Conservation (phyloP, 257 asterid species). For the Solanum virginianum region DNA sequence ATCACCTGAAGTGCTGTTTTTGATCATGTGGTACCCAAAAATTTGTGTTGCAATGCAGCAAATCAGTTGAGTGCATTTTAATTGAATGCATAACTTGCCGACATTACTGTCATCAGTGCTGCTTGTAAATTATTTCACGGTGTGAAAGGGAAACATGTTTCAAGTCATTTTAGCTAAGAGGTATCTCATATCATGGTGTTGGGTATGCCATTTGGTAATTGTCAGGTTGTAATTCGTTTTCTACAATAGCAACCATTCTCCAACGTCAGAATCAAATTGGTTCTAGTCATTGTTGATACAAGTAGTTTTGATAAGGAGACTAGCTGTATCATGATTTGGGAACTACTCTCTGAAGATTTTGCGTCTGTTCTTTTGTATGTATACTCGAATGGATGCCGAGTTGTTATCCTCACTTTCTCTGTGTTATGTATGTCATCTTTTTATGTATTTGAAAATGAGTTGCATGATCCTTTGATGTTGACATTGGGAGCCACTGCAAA, state of each 20-base stretch:
- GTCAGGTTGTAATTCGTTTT: background rate
- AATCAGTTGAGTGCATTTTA: background rate
- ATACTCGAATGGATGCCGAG: background rate
- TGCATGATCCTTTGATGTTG: background rate
- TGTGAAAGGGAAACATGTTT: background rate
- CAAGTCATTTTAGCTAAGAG: background rate
- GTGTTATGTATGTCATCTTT: background rate
- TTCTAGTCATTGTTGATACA: background rate
- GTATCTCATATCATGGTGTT: background rate
- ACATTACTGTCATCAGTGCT: background rate
- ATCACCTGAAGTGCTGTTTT: constrained; percentile 28
- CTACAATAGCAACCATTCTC: background rate
- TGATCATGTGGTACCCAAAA: background rate
- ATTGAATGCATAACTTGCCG: background rate
- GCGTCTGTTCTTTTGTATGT: background rate
- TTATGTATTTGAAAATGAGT: background rate
- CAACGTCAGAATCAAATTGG: background rate
- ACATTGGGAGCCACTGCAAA: background rate
- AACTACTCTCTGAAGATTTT: background rate
- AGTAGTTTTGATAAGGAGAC: background rate
- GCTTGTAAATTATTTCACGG: background rate
- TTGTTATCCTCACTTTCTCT: background rate
- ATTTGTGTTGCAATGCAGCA: background rate
- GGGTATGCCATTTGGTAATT: background rate
- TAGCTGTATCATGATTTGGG: background rate